phyloP scores from a whole-genome alignment of 164 flowering plant species.

The Houttuynia cordata region DNA sequence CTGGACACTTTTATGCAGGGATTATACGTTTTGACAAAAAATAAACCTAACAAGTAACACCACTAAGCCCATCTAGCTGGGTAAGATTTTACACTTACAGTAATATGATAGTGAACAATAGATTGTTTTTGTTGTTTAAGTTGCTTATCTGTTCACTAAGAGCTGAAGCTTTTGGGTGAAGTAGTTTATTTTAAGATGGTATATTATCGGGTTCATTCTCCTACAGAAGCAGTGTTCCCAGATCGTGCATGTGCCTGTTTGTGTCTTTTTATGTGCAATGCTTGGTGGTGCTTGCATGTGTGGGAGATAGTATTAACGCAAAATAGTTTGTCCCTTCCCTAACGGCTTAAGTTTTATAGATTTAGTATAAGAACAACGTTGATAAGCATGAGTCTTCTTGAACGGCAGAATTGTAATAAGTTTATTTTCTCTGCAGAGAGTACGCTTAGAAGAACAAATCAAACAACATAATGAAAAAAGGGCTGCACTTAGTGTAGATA shows the following conservation, averaged over 20 bases:
- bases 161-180: too few relatives aligned
- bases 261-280: background rate
- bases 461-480: conserved; percentile 70
- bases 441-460: conserved; percentile 86
- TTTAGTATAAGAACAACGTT: too few relatives aligned
- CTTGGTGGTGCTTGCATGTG: too few relatives aligned
- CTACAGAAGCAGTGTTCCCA: background rate
- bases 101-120: too few relatives aligned
- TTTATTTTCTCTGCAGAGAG: conserved; percentile 44
- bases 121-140: background rate
- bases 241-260: background rate
- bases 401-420: too few relatives aligned
- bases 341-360: too few relatives aligned
- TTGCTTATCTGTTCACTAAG: too few relatives aligned
- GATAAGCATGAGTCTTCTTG: too few relatives aligned
- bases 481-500: conserved; percentile 19
- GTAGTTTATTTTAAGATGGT: too few relatives aligned
- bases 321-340: too few relatives aligned
- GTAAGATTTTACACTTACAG: too few relatives aligned
- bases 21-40: background rate
- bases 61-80: background rate
- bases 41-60: background rate
- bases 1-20: background rate
- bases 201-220: background rate
- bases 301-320: too few relatives aligned